phyloP scores from a whole-genome alignment of 495 filamentous ascomycete genomes.

The Penicillium goetzii region DNA sequence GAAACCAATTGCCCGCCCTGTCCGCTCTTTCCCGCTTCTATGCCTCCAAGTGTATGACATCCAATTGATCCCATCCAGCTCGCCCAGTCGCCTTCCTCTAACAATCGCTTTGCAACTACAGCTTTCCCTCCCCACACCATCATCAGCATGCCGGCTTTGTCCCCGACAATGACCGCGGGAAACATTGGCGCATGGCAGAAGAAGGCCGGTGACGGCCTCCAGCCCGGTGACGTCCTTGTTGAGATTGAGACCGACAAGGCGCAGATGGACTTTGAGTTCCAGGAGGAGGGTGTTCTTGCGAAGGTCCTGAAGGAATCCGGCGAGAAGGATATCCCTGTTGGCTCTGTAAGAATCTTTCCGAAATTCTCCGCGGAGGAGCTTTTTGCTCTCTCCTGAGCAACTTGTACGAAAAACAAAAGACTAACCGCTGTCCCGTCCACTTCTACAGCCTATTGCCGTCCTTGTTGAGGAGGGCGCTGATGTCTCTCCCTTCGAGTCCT shows the following conservation, averaged over 20 bases:
- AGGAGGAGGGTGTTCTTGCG: constrained; percentile 94
- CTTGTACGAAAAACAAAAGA: constrained; percentile 4
- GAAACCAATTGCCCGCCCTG: constrained; percentile 55
- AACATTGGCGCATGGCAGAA: constrained; percentile 99
- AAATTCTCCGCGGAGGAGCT: constrained; percentile 28
- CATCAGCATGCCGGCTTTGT: constrained; percentile 97
- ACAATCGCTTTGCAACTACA: constrained; percentile 34
- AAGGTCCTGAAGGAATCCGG: constrained; percentile 94
- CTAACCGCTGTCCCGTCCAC: constrained; percentile 8
- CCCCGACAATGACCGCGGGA: constrained; percentile 94
- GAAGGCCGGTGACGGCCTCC: constrained; percentile 85
- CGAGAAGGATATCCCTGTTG: constrained; percentile 93
- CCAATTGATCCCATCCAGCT: constrained; percentile 15
- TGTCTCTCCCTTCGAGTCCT: constrained; percentile 82
- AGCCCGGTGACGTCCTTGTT: constrained; percentile 95
- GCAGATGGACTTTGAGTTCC: constrained; percentile 99
- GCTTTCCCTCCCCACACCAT: constrained; percentile 91
- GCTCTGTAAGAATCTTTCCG: constrained; percentile 70
- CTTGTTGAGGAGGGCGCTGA: constrained; percentile 90
- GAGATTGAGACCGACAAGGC: constrained; percentile 99
- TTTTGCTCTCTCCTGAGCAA: constrained; percentile 15
- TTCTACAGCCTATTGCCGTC: constrained; percentile 85
- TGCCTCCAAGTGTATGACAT: constrained; percentile 72
- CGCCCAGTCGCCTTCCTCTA: constrained; percentile 22
- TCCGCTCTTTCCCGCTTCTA: constrained; percentile 71